Evolutionary conservation across 805 yeast genomes (phyloP).

Genomic region (Torulaspora delbrueckii): DNA sequence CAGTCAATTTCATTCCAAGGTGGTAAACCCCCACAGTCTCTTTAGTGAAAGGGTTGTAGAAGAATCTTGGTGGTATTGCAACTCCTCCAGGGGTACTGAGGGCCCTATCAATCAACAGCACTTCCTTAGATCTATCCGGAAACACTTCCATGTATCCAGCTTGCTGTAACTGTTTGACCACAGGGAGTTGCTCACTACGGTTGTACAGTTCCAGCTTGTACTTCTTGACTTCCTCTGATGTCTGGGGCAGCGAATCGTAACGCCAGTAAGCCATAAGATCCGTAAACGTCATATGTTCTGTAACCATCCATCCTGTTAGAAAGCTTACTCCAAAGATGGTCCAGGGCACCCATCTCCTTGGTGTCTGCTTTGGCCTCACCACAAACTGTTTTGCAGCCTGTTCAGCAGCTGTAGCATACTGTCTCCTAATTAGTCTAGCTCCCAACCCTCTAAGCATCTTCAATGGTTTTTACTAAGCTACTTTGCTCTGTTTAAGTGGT

Average conservation of each 20-base stretch:
- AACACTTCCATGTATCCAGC: slow-evolving; percentile 37
- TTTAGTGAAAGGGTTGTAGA: slow-evolving; percentile 49
- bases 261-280: slow-evolving; percentile 35
- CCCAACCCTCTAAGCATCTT: slow-evolving; percentile 16
- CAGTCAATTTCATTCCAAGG: slow-evolving; percentile 72
- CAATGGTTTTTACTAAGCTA: background rate
- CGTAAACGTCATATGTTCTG: slow-evolving; percentile 35
- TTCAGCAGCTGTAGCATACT: slow-evolving; percentile 2
- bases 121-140: slow-evolving; percentile 41
- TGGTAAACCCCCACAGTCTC: slow-evolving; percentile 68
- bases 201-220: slow-evolving; percentile 40
- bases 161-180: slow-evolving; percentile 44
- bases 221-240: slow-evolving; percentile 27
- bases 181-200: slow-evolving; percentile 45
- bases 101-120: slow-evolving; percentile 44
- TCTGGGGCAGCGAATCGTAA: slow-evolving; percentile 30
- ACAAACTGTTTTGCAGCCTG: slow-evolving; percentile 13
- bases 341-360: slow-evolving; percentile 24
- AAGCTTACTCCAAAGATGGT: slow-evolving; percentile 32
- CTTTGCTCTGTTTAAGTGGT: background rate
- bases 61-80: slow-evolving; percentile 65
- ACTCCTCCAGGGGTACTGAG: slow-evolving; percentile 74
- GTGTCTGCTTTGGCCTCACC: slow-evolving; percentile 10
- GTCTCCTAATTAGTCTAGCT: slow-evolving; percentile 5
- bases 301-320: slow-evolving; percentile 30